Evolutionary conservation across 164 flowering plant species (phyloP), one percentile per base, ranked within the genome.

Genomic region (Santalum album): DNA sequence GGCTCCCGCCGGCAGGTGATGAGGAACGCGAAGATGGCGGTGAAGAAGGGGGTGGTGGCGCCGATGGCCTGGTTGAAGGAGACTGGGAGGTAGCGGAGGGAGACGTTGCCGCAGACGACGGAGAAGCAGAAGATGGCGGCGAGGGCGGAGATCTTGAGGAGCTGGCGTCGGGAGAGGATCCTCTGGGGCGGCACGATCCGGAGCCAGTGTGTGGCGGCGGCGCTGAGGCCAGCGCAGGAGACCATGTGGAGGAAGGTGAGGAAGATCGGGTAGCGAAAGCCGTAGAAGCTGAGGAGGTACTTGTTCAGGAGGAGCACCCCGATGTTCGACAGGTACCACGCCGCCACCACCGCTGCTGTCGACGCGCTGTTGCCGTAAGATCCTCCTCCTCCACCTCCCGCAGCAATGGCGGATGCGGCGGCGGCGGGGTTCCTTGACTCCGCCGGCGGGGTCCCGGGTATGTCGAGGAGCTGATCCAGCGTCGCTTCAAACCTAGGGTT

Each of bases 51-150:
- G 16, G 95, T 88, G 0, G 98, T 91, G 1, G 98, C 96, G 0
- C 96, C 98, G 36, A 91, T 83, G 0, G 95, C 96, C 59, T 90
- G 98, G 42, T 90, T 87, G 50, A 90, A 90, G 7, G 96, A 87
- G 2, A 90, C 87, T 0, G 95, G 98, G 0, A 90, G 61, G 77
- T 87, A 87, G 21, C 94, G 68, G 25, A 90, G 67, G 0, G 96
- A 85, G 12, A 96, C 81, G 60, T 90, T 90, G 0, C 98, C 98
- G 51, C 91, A 83, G 3, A 90, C 98, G 38, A 90, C 98, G 14
- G 91, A 85, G 80, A 87, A 85, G 64, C 90, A 87, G 59, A 90
- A 90, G 34, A 90, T 82, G 24, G 63, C 75, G 58, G 72, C 63
- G 25, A 90, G 68, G 4, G 86, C 83, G 22, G 79, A 56, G 65